These are phyloP conservation scores for Xanthoconium stramineum DNA, from an alignment of 768 basidiomycete genomes.

Conservation along the genomic window DNA sequence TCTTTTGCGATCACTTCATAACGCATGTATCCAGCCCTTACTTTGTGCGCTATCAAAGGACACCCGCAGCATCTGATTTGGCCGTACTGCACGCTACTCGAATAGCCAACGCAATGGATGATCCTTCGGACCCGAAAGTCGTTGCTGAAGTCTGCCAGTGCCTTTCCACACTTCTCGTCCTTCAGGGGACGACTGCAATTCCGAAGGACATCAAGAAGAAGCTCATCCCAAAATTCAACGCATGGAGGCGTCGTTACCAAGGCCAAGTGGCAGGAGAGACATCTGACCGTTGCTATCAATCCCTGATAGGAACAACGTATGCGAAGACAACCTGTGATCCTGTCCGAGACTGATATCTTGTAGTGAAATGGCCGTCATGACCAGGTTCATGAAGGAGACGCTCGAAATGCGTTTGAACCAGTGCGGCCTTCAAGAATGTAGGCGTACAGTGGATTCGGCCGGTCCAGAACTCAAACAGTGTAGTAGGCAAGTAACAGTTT, in stretches of 20 bases:
- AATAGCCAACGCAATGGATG: conserved; percentile 20
- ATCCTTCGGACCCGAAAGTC: conserved; percentile 14
- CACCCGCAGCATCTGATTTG: conserved; percentile 31
- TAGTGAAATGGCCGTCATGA: conserved; percentile 31
- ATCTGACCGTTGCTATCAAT: conserved; percentile 35
- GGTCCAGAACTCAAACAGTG: conserved; percentile 34
- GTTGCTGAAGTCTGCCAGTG: conserved; percentile 40
- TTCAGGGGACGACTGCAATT: conserved; percentile 35
- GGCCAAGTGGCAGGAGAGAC: conserved; percentile 34
- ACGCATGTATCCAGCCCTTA: conserved; percentile 32
- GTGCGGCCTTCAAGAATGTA: conserved; percentile 34
- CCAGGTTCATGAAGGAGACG: conserved; percentile 26
- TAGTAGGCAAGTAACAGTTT: conserved; percentile 28
- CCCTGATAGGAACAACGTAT: conserved; percentile 31
- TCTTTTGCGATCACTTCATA: neutral
- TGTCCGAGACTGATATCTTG: neutral
- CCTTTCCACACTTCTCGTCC: conserved; percentile 37
- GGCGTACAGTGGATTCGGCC: conserved; percentile 8
- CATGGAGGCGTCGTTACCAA: conserved; percentile 30
- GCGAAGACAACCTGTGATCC: neutral
- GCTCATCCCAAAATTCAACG: conserved; percentile 33
- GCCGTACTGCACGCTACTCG: conserved; percentile 37
- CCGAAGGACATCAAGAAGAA: conserved; percentile 31
- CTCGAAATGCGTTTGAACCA: conserved; percentile 30
- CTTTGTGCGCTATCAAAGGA: conserved; percentile 38